phyloP scores from a whole-genome alignment of 2,329 filamentous ascomycete genomes.

The Harringtonia lauricola region DNA sequence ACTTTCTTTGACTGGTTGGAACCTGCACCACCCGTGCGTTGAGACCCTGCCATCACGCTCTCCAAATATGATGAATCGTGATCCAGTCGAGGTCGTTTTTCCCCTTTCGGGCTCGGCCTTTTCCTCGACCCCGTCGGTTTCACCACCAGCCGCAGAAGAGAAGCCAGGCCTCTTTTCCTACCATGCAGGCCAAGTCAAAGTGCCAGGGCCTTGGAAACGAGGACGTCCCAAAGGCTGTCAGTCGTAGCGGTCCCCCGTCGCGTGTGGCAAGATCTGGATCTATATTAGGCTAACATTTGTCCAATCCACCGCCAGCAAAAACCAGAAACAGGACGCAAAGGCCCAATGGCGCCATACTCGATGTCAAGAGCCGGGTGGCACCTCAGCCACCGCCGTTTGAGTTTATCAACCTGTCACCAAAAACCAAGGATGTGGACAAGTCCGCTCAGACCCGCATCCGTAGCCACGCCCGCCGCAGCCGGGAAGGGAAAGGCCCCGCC shows the following conservation, averaged over 20 bases:
- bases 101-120: background rate
- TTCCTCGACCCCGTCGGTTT: background rate
- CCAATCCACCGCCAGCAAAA: background rate
- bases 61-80: no score
- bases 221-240: constrained; percentile 3
- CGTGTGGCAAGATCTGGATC: no score
- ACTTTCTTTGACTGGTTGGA: background rate
- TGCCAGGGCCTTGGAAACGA: constrained; percentile 5
- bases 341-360: background rate
- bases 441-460: background rate
- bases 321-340: background rate
- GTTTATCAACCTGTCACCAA: constrained; percentile 3
- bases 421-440: background rate
- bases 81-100: constrained; percentile 3
- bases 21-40: background rate
- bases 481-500: background rate
- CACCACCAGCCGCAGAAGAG: background rate
- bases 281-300: background rate
- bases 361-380: no score
- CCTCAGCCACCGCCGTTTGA: constrained; percentile 2
- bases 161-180: constrained; percentile 1
- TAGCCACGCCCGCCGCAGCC: constrained; percentile 1
- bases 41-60: background rate
- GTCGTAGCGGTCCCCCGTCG: background rate
- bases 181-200: constrained; percentile 1